Base-by-base conservation (phyloP, 345 rosid species). In the Eutrema yunnanense region DNA sequence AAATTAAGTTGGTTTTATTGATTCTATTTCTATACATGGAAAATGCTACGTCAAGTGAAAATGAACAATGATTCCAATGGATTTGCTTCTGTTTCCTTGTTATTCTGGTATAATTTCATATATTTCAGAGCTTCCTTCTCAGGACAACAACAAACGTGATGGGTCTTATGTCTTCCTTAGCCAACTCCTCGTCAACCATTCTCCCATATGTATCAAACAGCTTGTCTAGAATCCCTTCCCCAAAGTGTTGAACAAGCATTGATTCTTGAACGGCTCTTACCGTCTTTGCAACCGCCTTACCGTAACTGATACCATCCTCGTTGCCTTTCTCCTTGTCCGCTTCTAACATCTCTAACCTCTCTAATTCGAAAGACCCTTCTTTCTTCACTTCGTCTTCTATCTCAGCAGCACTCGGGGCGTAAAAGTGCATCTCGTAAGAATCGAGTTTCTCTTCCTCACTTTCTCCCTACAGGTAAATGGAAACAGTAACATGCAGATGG, bases 221-320 rank as follows among this genome's bases (percentile, higher is more conserved):
- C 60, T 65, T 37, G 69, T 94, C 91, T 7, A 91, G 46, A 73
- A 88, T 80, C 47, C 80, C 85, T 51, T 84, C 84, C 6, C 94
- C 97, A 66, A 94, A 94, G 54, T 91, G 92, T 59, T 79, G 75
- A 51, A 58, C 32, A 55, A 91, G 77, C 92, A 89, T 85, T 46
- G 96, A 66, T 77, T 86, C 98, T 73, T 91, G 98, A 73, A 94
- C 76, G 3, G 97, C 96, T 83, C 97, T 84, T 53, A 94, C 91
- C 0, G 95, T 79, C 80, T 73, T 86, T 0, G 96, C 98, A 52
- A 87, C 85, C 6, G 56, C 78, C 22, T 48, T 73, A 36, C 98
- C 98, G 30, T 84, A 91, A 79, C 88, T 84, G 37, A 37, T 65
- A 3, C 76, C 82, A 32, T 9, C 69, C 46, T 58, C 66, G 29